Evolutionary conservation across 2,329 filamentous ascomycete genomes (phyloP).

Genomic region (Fusarium sp.): DNA sequence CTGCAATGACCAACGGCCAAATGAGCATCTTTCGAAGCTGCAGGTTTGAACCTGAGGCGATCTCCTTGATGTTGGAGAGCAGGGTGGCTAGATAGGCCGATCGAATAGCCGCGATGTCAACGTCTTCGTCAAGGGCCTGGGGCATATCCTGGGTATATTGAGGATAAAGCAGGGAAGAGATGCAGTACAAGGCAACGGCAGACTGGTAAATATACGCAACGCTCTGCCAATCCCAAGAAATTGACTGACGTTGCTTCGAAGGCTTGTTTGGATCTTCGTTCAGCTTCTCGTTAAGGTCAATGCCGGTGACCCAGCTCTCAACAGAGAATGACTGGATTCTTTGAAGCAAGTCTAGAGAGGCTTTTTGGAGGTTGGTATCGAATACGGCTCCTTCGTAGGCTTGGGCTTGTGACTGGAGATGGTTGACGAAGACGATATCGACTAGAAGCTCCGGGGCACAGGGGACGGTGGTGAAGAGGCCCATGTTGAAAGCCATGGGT

Average conservation of each 20-base stretch:
- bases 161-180: neutral
- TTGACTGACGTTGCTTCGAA: neutral
- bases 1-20: constrained; percentile 44
- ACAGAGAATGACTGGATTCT: constrained; percentile 35
- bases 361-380: neutral
- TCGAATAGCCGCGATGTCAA: neutral
- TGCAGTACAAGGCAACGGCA: constrained; percentile 39
- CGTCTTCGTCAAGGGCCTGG: neutral
- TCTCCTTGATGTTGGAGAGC: constrained; percentile 7
- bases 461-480: constrained; percentile 34
- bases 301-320: constrained; percentile 12
- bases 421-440: constrained; percentile 35
- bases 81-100: constrained; percentile 4
- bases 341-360: constrained; percentile 19
- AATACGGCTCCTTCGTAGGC: neutral
- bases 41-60: neutral
- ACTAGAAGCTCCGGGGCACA: constrained; percentile 34
- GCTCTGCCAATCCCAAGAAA: constrained; percentile 20
- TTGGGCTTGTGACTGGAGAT: constrained; percentile 28
- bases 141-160: neutral
- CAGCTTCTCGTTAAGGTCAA: neutral
- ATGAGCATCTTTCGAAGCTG: constrained; percentile 33
- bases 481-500: constrained; percentile 27
- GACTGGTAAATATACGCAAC: constrained; percentile 31
- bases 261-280: neutral